phyloP scores from a whole-genome alignment of 2,329 filamentous ascomycete genomes.

The Sporothrix sp. region DNA sequence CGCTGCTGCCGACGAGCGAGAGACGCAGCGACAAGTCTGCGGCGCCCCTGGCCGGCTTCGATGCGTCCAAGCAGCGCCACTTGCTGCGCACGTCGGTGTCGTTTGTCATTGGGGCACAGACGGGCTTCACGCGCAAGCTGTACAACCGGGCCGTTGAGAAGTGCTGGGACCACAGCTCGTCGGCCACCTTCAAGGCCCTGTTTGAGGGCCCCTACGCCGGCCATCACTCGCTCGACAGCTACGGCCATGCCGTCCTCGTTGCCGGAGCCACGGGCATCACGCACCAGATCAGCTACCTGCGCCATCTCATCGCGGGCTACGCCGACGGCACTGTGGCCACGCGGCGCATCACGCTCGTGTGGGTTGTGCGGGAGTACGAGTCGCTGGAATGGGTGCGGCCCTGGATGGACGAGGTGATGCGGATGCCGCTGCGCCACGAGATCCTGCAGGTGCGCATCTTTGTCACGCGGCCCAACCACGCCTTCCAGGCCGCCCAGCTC shows the following conservation, averaged over 20 bases:
- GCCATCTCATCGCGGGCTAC: conserved; percentile 62
- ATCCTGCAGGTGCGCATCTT: conserved; percentile 81
- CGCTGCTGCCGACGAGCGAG: conserved; percentile 30
- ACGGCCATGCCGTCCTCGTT: conserved; percentile 83
- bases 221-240: conserved; percentile 78
- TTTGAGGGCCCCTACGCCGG: conserved; percentile 86
- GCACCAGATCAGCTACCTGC: conserved; percentile 82
- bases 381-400: conserved; percentile 88
- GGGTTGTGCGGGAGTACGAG: conserved; percentile 85
- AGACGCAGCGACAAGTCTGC: conserved; percentile 21
- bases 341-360: conserved; percentile 72
- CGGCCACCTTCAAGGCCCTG: conserved; percentile 57
- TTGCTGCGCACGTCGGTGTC: conserved; percentile 51
- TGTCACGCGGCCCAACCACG: conserved; percentile 75
- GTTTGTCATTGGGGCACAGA: conserved; percentile 78
- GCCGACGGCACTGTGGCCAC: conserved; percentile 66
- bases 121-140: conserved; percentile 76
- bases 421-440: conserved; percentile 70
- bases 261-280: conserved; percentile 92
- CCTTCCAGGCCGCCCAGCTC: conserved; percentile 53
- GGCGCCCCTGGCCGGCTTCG: conserved; percentile 10
- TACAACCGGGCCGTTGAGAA: conserved; percentile 54
- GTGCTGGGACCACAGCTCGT: conserved; percentile 32
- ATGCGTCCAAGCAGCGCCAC: conserved; percentile 25
- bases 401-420: conserved; percentile 67